These are phyloP conservation scores for Mucor racemosus DNA, from an alignment of 371 early-diverging fungal genomes.

Conservation along the genomic window DNA sequence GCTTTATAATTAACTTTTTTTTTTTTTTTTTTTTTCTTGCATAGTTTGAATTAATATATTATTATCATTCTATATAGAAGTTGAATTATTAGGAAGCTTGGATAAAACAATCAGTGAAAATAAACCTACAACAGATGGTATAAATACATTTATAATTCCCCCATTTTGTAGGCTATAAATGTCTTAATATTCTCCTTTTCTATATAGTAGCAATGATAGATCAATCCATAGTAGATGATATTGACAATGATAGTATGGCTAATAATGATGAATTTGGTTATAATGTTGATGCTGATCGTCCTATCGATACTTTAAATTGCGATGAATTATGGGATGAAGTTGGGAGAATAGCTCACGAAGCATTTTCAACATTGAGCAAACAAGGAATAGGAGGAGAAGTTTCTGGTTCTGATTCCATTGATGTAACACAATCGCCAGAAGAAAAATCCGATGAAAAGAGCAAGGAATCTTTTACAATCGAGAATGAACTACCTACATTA, in stretches of 20 bases:
- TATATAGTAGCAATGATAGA: background rate
- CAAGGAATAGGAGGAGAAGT: background rate
- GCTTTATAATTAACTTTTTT: background rate
- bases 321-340: constrained; percentile 26
- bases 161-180: background rate
- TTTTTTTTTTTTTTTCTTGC: no score
- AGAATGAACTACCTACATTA: background rate
- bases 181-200: background rate
- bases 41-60: background rate
- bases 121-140: background rate
- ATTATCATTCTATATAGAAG: background rate
- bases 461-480: no score
- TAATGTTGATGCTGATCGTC: background rate
- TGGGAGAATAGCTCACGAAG: constrained; percentile 22
- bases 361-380: constrained; percentile 12
- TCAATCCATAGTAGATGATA: constrained; percentile 1
- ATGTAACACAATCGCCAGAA: no score
- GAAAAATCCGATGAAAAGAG: no score
- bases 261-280: background rate
- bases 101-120: background rate
- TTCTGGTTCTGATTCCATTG: no score
- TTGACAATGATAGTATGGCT: constrained; percentile 5
- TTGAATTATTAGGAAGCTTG: background rate
- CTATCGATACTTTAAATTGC: background rate
- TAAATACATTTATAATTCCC: background rate